Evolutionary conservation across 225 moss, liverwort and hornwort genomes (phyloP), one percentile per base, ranked within the genome.

Genomic region (Polytrichum commune): DNA sequence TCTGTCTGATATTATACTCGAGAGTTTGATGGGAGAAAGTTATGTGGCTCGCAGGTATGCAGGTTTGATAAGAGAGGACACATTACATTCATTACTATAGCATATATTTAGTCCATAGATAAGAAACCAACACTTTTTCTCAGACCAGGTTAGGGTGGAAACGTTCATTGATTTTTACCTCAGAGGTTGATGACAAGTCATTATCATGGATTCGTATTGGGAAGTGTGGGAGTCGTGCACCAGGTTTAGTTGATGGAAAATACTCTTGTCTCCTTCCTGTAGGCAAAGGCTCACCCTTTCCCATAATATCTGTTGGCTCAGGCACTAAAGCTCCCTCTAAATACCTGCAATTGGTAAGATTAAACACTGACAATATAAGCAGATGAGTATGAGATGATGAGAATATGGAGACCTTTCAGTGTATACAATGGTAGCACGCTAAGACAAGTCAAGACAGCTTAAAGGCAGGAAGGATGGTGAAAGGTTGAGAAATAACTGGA

Each of bases 171-270:
- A 16, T 16, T 46, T 46, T 13, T 83, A 95, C 96, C 90, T 85
- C 77, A 54, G 57, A 81, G 64, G 70, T 69, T 24, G 62, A 27
- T 18, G 73, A 74, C 63, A 69, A 33, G 55, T 56, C 80, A 26
- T 73, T 68, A 76, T 75, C 72, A 35, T 82, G 77, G 53, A 73
- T 62, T 1, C 56, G 70, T 64, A 98, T 80, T 55, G 76, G 80
- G 38, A 82, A 82, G 81, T 98, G 98, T 28, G 98, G 93, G 70
- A 95, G 73, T 18, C 95, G 95, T 54, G 79, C 65, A 65, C 98
- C 98, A 76, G 98, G 89, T 77, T 74, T 83, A 78, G 87, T 79
- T 73, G 98, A 98, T 38, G 98, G 95, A 53, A 79, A 19, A 72
- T 90, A 95, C 27, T 93, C 90, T 57, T 71, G 76, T 78, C 91